Evolutionary conservation across 768 basidiomycete genomes (phyloP), one percentile per base, ranked within the genome.

Genomic region (Mycena filopes): DNA sequence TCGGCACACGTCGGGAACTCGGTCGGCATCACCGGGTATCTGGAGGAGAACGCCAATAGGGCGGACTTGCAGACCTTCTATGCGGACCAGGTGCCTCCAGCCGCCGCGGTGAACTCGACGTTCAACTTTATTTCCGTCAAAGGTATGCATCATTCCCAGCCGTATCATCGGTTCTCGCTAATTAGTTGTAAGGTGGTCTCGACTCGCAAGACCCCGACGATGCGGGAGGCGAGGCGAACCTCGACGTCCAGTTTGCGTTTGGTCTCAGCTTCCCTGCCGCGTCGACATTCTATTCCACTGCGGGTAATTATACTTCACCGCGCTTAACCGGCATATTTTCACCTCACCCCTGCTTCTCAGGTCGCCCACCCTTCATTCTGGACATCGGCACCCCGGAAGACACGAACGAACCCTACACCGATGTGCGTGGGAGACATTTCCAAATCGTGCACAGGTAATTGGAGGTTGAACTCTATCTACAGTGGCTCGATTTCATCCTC

Each of bases 401-500:
- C 72, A 84, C 76, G 63, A 86, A 80, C 73, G 84, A 82, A 75
- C 86, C 78, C n/a, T 73, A 73, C 53, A 67, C 67, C 26, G 68
- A 73, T 16, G 68, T 68, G 31, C 41, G 67, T 59, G 50, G 21
- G 5, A 20, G 16, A 31, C 9, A 25, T 20, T 15, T 49, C 20
- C n/a, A 13, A 36, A 55, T 26, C 9, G 1, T 18, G 12, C 38
- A 9, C 55, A n/a, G n/a, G n/a, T n/a, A 23, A 64, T 26, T 5
- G 36, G 36, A 36, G 11, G n/a, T n/a, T n/a, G 10, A 15, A 36
- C 36, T 33, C 31, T 38, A 4, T 29, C 46, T 47, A 15, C 23
- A 87, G 83, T 88, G 87, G 87, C 70, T 88, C 10, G 76, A 85
- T 40, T 84, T 80, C 57, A 55, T 88, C 8, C 68, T 80, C 0